phyloP scores from a whole-genome alignment of 805 yeast species.

The Ogataea ramenticola region DNA sequence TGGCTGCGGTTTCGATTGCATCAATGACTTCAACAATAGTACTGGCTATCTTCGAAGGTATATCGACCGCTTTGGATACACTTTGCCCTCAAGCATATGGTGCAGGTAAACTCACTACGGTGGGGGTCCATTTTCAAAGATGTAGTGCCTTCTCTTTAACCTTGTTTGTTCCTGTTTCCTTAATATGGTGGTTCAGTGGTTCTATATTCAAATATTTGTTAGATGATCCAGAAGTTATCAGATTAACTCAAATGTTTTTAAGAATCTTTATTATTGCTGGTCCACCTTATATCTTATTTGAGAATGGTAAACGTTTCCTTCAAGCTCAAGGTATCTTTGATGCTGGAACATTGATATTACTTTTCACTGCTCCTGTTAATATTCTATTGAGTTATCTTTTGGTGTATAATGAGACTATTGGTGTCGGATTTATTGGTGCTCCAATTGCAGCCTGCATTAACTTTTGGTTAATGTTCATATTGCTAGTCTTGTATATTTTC shows the following conservation, averaged over 20 bases:
- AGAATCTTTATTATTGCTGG: slow-evolving; percentile 54
- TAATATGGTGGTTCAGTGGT: slow-evolving; percentile 58
- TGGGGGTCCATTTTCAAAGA: slow-evolving; percentile 61
- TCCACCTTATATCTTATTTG: slow-evolving; percentile 66
- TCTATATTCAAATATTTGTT: slow-evolving; percentile 37
- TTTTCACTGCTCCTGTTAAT: slow-evolving; percentile 66
- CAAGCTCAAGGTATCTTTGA: slow-evolving; percentile 78
- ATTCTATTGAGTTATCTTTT: slow-evolving; percentile 57
- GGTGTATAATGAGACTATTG: slow-evolving; percentile 49
- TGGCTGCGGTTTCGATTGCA: slow-evolving; percentile 71
- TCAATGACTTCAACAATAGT: slow-evolving; percentile 76
- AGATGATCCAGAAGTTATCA: slow-evolving; percentile 36
- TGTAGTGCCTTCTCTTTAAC: slow-evolving; percentile 58
- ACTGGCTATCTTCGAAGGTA: slow-evolving; percentile 68
- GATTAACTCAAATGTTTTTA: slow-evolving; percentile 51
- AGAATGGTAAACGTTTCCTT: slow-evolving; percentile 63
- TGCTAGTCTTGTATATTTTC: slow-evolving; percentile 46
- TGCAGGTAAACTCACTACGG: slow-evolving; percentile 51
- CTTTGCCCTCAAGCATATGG: slow-evolving; percentile 78
- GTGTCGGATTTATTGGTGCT: slow-evolving; percentile 71
- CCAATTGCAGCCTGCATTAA: slow-evolving; percentile 67
- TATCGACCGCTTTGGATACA: slow-evolving; percentile 69
- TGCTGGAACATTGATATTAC: slow-evolving; percentile 64
- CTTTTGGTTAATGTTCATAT: slow-evolving; percentile 60
- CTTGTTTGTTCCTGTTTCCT: slow-evolving; percentile 51